Evolutionary conservation across 2,329 filamentous ascomycete species (phyloP).

Genomic region (Penicillium sp.): DNA sequence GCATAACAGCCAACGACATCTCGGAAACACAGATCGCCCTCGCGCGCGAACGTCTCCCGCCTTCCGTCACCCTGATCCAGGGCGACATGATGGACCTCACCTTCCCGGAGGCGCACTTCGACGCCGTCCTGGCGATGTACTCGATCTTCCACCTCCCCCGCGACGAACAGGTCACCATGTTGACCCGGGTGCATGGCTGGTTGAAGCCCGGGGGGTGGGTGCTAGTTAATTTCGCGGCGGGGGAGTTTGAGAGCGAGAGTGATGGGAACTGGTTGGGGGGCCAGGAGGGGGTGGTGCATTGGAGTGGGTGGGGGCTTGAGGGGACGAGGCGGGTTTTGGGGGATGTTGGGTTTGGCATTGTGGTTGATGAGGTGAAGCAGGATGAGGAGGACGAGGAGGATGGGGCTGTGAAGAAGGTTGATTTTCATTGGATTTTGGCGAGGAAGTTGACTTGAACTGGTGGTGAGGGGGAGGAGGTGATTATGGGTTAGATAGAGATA

Average conservation of each 20-base stretch:
- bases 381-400: slow-evolving; percentile 23
- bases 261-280: slow-evolving; percentile 38
- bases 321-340: slow-evolving; percentile 32
- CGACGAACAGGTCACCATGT: slow-evolving; percentile 51
- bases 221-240: slow-evolving; percentile 51
- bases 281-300: slow-evolving; percentile 39
- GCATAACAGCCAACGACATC: slow-evolving; percentile 48
- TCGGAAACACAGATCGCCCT: slow-evolving; percentile 43
- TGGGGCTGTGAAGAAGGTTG: slow-evolving; percentile 13
- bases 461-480: neutral
- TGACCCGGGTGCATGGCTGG: slow-evolving; percentile 52
- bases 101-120: slow-evolving; percentile 42
- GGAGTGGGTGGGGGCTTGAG: slow-evolving; percentile 44
- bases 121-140: slow-evolving; percentile 57
- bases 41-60: slow-evolving; percentile 29
- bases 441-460: neutral
- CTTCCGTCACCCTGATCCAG: slow-evolving; percentile 30
- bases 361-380: slow-evolving; percentile 25
- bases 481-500: neutral
- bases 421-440: slow-evolving; percentile 25
- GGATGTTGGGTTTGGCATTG: slow-evolving; percentile 24
- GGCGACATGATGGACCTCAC: slow-evolving; percentile 48
- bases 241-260: slow-evolving; percentile 18
- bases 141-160: slow-evolving; percentile 59
- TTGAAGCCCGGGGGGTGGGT: slow-evolving; percentile 55